Base-by-base conservation (phyloP, 2,329 filamentous ascomycete species). In the Phialophora chinensis region DNA sequence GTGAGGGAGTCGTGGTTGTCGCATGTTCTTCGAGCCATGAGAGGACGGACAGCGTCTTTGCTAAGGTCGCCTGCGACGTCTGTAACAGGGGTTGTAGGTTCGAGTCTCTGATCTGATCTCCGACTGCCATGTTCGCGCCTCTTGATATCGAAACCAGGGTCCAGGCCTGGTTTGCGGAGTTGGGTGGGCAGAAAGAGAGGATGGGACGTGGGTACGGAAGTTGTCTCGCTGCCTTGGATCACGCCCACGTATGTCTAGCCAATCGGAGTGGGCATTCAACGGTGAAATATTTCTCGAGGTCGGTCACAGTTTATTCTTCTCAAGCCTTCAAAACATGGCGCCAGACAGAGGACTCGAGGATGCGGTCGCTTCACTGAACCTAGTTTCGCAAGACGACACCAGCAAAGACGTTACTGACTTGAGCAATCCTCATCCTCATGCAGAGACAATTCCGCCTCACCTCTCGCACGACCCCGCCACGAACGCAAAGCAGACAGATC, bases 401-500 rank as follows among this genome's bases (percentile, higher is more conserved):
- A 52, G 20, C 23, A 35, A 31, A 33, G 27, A 44, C 3, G 25
- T 38, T 23, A 23, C 27, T 31, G 20, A 31, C 38, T 12, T 33
- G 12, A 31, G 29, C 14, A 20, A 38, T 11, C 33, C 57, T 56
- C 25, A 53, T 35, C 5, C 33, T n/a, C 23, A 8, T 1, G 8
- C 59, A 35, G 50, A 60, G 33, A 53, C 62, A 12, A 59, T 86
- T 33, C 85, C 87, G 62, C 78, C 88, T 42, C 87, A 90, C 73
- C 87, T 88, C 71, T 91, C 90, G 25, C 90, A 93, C 78, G 85
- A 91, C 74, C 88, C 91, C 47, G 74, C 82, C 66, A 89, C 90
- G 78, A 95, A 93, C 78, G 83, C 90, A 80, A 98, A 98, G 82
- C 87, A 92, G 74, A 91, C 83, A 76, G 93, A 97, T 76, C 95